Evolutionary conservation across 2,329 filamentous ascomycete genomes (phyloP), one percentile per base, ranked within the genome.

Genomic region (Diaporthe australafricana): DNA sequence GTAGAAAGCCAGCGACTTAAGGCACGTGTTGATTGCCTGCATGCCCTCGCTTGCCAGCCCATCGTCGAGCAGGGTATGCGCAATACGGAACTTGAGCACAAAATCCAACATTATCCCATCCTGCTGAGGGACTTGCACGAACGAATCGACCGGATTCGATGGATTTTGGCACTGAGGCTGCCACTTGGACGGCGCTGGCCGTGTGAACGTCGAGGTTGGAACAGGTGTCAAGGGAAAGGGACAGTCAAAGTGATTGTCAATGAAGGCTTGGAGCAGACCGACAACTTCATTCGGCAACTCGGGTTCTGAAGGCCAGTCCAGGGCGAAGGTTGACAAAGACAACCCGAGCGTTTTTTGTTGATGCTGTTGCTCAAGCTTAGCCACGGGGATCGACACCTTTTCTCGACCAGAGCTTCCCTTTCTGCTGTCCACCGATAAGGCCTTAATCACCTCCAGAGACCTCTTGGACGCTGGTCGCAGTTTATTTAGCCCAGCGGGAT

Each of bases 391-490:
- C 1, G 70, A 62, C 32, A 72, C 45, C 50, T 53, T 66, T 5
- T 52, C 50, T 17, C 57, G 70, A 22, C 60, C 67, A 3, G 22
- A 12, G 0, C 55, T 38, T 8, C 72, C 57, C 12, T 50, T 72
- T n/a, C 52, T 70, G n/a, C 25, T 53, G 22, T 67, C 57, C 17
- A 72, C 50, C 3, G 70, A 60, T 22, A 73, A 27, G 20, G 27
- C 17, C 57, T 60, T 72, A 56, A 73, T 67, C 25, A 72, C 27
- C 22, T 73, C 72, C n/a, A 73, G 20, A 30, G 70, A 62, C 12
- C 30, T 66, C 14, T 50, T 68, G 9, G 70, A 55, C 17, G 55
- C 67, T 8, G 12, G 12, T 20, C 32, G 35, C 62, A 74, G 40
- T 22, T 70, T 68, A 2, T 25, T 48, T 1, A 74, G 14, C 3